Base-by-base conservation (phyloP, 257 asterid genomes). In the Salvia splendens region DNA sequence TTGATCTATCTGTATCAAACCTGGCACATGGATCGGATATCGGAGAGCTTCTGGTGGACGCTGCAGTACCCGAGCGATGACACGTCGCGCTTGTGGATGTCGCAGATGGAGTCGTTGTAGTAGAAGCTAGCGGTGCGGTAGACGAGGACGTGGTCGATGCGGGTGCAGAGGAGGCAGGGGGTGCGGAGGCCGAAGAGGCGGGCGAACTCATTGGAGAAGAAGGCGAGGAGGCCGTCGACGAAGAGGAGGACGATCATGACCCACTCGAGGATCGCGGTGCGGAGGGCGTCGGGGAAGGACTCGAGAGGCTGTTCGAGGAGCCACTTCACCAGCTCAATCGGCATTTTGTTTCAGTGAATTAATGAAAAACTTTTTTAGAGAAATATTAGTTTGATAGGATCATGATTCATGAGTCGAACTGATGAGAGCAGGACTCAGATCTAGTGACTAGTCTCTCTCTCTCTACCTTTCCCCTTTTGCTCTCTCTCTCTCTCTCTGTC, bases 51-150 rank as follows among this genome's bases (percentile, higher is more conserved):
- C 72, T 73, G 81, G 64, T 93, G 97, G 41, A 78, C 75, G 69
- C 81, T 95, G 77, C 96, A 93, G 62, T 89, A 93, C 10, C 95
- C 96, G 6, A 89, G 90, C 70, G 97, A 79, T 8, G 97, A 93
- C 4, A 90, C 74, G 58, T 85, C 89, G 73, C 83, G 83, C 79
- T 86, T 90, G 79, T 89, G 98, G 15, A 15, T 64, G 68, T 86
- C 95, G 28, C 98, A 93, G n/a, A 90, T 73, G 38, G 95, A 88
- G 5, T 86, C 91, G 38, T 90, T 81, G 75, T 80, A 92, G 81
- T 82, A 89, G 49, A 81, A 85, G 51, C 71, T 81, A 1, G 88
- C 64, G 71, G 75, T 42, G 16, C 85, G 78, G 28, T 20, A 1
- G 24, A 20, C 24, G 1, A 20, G 24, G 24, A 20, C 24, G 24